Evolutionary conservation across 2,329 filamentous ascomycete species (phyloP), one percentile per base, ranked within the genome.

Genomic region (Trichoderma gracile): DNA sequence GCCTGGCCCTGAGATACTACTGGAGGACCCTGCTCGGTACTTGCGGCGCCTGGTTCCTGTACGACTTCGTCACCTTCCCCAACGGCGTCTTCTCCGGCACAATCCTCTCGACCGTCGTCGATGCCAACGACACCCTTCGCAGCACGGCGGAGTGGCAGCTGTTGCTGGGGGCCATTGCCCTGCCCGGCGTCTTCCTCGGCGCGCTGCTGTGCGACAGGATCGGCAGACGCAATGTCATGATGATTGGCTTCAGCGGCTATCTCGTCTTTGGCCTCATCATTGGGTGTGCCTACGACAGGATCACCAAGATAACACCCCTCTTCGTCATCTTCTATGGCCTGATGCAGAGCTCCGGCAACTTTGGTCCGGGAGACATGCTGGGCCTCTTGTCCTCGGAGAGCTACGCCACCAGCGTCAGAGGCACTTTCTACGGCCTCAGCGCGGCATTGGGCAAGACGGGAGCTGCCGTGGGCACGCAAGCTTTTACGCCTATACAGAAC

Each of bases 31-130:
- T 86, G 12, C 73, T 82, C 38, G 82, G 84, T 10, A 84, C 83
- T 10, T 82, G 78, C 62, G 78, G 81, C 10, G 83, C 84, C 56
- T 86, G 82, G 81, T 85, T 85, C 71, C 77, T 85, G 14, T 82
- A 82, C 71, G 78, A 79, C 67, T 80, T 76, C 40, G 78, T 82
- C 64, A 81, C 79, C 3, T 82, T 81, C 65, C 79, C 79, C 5
- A 81, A 81, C 66, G 78, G 79, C 12, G 78, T 81, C 58, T 81
- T 81, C 70, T 79, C 77, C 15, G 79, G 74, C 5, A 78, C 76
- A 4, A 81, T 81, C 68, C 75, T 82, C 65, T 69, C 76, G 30
- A 71, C 75, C 3, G 73, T 78, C 21, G 65, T 79, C 8, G 69
- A 72, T 8, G 72, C 76, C 17, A 74, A 75, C 3, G 68, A 71